Evolutionary conservation across 2,329 filamentous ascomycete species (phyloP), one percentile per base, ranked within the genome.

Genomic region (Zasmidium cellare): DNA sequence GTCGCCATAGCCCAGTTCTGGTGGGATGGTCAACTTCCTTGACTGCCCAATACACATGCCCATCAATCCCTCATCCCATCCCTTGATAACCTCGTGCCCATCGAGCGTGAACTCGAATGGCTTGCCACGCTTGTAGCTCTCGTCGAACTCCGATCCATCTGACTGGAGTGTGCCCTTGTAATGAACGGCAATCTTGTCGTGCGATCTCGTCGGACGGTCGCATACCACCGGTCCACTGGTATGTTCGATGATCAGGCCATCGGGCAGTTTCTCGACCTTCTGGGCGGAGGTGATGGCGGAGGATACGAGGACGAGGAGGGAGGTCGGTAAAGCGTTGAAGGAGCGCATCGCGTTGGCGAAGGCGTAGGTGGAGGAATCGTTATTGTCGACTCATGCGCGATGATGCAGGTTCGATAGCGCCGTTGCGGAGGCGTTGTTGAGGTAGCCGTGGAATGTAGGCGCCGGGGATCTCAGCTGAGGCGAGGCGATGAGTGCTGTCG

Each of bases 21-120:
- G 91, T n/a, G 92, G 91, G 56, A 99, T 94, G 19, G 88, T 97
- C 74, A 99, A 78, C 55, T 85, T 93, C 75, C 76, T 85, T 82
- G 92, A 93, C 82, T 97, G 93, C 62, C 94, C 93, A 67, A 96
- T 89, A 77, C 94, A 97, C 92, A 97, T 97, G 71, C 90, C 90
- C 54, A 94, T 69, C 41, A 97, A 83, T 51, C 93, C 93, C 72
- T 96, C 77, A 69, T 97, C 93, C 93, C 92, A 97, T 71, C 93
- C 93, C 79, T 90, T 87, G 74, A 99, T 99, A 51, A 97, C 94
- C 74, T 89, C 84, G 46, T 91, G 90, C 22, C 78, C 78, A 35
- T 94, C 94, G 28, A 99, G 79, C 62, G 80, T 86, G 78, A 99
- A 97, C 61, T 74, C 79, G 71, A 99, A 85, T 5, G 94, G 93